phyloP scores from a whole-genome alignment of 805 yeast species.

The Pichia pseudocactophila region DNA sequence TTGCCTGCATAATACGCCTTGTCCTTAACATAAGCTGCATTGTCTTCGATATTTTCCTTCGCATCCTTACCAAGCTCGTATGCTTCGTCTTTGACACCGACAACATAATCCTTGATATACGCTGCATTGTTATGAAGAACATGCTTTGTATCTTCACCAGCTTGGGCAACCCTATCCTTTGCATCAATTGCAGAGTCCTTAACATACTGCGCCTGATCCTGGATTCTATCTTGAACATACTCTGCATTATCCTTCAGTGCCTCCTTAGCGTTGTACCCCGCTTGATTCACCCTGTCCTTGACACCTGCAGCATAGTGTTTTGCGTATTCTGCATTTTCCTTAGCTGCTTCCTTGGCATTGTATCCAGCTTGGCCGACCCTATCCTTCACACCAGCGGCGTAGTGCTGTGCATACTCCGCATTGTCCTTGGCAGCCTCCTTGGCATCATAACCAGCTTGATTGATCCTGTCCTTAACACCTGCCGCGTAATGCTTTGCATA shows the following conservation, averaged over 20 bases:
- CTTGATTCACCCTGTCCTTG: slow-evolving; percentile 4
- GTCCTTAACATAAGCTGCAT: slow-evolving; percentile 15
- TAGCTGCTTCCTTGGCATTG: slow-evolving; percentile 1
- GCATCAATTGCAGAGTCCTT: slow-evolving; percentile 9
- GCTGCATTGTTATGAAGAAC: not conserved
- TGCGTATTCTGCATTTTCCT: slow-evolving; percentile 4
- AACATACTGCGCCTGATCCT: not conserved
- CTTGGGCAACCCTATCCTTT: slow-evolving; percentile 15
- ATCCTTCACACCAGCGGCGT: slow-evolving; percentile 2
- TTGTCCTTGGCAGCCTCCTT: slow-evolving; percentile 1
- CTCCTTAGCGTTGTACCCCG: slow-evolving; percentile 1
- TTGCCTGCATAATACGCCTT: not conserved
- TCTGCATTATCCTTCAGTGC: not conserved
- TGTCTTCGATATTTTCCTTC: slow-evolving; percentile 20
- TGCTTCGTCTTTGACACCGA: not conserved
- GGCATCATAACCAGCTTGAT: slow-evolving; percentile 4
- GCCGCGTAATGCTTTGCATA: slow-evolving; percentile 4
- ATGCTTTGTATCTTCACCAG: slow-evolving; percentile 1
- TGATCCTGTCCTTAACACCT: slow-evolving; percentile 3
- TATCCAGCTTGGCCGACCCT: slow-evolving; percentile 5
- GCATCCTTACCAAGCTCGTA: slow-evolving; percentile 13
- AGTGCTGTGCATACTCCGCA: slow-evolving; percentile 5
- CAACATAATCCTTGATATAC: not conserved
- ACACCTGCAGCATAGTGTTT: slow-evolving; percentile 1
- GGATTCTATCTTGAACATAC: not conserved